Evolutionary conservation across 2,329 filamentous ascomycete genomes (phyloP).

Genomic region (Colletotrichum gloeosporioides): DNA sequence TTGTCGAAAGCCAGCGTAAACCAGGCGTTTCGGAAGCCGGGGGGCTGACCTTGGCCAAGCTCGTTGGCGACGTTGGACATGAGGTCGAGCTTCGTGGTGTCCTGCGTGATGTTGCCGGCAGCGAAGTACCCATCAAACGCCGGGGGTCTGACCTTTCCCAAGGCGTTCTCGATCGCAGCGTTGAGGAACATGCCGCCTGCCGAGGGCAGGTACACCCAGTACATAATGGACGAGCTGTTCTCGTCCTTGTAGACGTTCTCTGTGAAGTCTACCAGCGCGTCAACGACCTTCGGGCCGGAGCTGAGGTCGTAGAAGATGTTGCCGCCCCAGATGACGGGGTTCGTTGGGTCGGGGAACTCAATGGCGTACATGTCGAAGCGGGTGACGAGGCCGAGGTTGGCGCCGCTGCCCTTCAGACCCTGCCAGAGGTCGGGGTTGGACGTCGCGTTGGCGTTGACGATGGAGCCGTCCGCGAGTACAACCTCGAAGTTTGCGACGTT

Average conservation of each 20-base stretch:
- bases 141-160: slow-evolving; percentile 28
- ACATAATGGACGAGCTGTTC: slow-evolving; percentile 36
- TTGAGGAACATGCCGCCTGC: slow-evolving; percentile 35
- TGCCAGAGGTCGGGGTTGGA: slow-evolving; percentile 48
- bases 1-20: slow-evolving; percentile 41
- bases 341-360: slow-evolving; percentile 28
- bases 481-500: slow-evolving; percentile 50
- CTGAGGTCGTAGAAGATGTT: slow-evolving; percentile 30
- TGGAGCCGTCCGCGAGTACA: slow-evolving; percentile 47
- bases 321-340: slow-evolving; percentile 36
- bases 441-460: slow-evolving; percentile 45
- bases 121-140: slow-evolving; percentile 34
- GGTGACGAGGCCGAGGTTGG: slow-evolving; percentile 49
- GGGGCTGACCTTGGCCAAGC: slow-evolving; percentile 32
- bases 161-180: slow-evolving; percentile 35
- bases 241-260: slow-evolving; percentile 34
- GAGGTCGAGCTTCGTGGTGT: slow-evolving; percentile 30
- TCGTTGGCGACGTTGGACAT: slow-evolving; percentile 34
- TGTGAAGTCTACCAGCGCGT: slow-evolving; percentile 37
- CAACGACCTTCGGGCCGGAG: slow-evolving; percentile 26
- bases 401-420: slow-evolving; percentile 52
- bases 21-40: slow-evolving; percentile 39
- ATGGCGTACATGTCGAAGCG: slow-evolving; percentile 36
- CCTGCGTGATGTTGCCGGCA: slow-evolving; percentile 24
- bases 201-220: slow-evolving; percentile 36